Conservation (phyloP, 2,329 filamentous ascomycete species). For the Incumbomyces delicatus region DNA sequence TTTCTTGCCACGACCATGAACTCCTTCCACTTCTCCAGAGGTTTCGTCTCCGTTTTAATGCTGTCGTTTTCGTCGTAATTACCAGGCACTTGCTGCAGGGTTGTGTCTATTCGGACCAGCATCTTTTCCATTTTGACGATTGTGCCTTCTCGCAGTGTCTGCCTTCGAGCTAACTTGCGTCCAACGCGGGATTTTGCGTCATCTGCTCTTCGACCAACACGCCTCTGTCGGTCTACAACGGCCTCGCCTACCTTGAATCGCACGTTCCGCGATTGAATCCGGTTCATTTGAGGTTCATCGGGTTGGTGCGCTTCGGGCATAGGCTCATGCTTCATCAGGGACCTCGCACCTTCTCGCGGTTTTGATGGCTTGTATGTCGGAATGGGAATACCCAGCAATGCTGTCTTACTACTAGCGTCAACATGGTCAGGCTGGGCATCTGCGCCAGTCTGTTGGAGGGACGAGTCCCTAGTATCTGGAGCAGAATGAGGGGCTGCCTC, state of each 20-base stretch:
- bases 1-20: conserved; percentile 54
- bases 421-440: conserved; percentile 7
- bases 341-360: not conserved
- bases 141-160: conserved; percentile 45
- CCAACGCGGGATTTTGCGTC: conserved; percentile 29
- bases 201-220: conserved; percentile 29
- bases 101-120: conserved; percentile 53
- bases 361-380: not conserved
- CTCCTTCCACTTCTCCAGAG: conserved; percentile 56
- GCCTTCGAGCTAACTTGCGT: conserved; percentile 26
- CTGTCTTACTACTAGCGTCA: conserved; percentile 15
- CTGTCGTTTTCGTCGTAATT: conserved; percentile 57
- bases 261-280: conserved; percentile 21
- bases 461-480: conserved; percentile 1
- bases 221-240: conserved; percentile 30
- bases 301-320: conserved; percentile 11
- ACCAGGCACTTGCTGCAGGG: conserved; percentile 42
- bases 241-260: conserved; percentile 38
- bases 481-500: not conserved
- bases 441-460: not conserved
- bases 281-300: not conserved
- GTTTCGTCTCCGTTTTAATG: conserved; percentile 47
- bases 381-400: conserved; percentile 8
- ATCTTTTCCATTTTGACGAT: conserved; percentile 60
- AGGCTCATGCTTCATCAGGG: conserved; percentile 16